These are phyloP conservation scores for Volvox reticuliferus DNA, from an alignment of 139 green algal genomes.

Conservation along the genomic window DNA sequence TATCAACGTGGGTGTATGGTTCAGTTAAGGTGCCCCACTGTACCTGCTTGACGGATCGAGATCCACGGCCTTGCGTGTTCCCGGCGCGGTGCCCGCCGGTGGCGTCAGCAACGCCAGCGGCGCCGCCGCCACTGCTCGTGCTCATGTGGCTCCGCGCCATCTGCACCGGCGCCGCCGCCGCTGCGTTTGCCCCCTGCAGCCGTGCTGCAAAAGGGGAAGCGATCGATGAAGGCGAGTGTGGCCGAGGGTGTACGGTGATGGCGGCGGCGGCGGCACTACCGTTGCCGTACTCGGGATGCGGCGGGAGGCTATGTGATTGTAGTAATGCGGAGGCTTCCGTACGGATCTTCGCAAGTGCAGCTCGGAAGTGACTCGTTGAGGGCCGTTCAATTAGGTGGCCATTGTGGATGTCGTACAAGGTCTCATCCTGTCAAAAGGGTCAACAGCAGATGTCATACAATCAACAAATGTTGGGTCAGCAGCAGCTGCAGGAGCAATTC, in stretches of 20 bases:
- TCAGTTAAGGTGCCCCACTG: too few relatives aligned
- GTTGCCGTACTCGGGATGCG: slow-evolving; percentile 15
- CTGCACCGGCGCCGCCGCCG: not conserved
- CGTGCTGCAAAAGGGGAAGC: not conserved
- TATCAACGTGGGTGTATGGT: too few relatives aligned
- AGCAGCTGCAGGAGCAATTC: too few relatives aligned
- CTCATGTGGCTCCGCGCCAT: not conserved
- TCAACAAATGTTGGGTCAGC: not conserved
- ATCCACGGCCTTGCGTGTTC: not conserved
- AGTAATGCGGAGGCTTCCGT: not conserved
- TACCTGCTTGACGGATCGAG: not conserved
- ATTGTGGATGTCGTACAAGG: slow-evolving; percentile 29
- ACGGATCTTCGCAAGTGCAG: slow-evolving; percentile 19
- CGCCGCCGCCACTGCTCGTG: not conserved
- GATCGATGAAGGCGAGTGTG: not conserved
- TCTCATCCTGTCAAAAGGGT: slow-evolving; percentile 4
- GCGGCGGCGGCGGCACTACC: not conserved
- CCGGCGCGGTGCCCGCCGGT: not conserved
- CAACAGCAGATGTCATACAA: not conserved
- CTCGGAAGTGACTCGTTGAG: slow-evolving; percentile 15
- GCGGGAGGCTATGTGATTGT: slow-evolving; percentile 3
- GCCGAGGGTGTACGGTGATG: not conserved
- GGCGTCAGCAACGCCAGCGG: not conserved
- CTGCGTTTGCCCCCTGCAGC: not conserved
- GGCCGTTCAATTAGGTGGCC: slow-evolving; percentile 16